Evolutionary conservation across 163 green algal genomes (phyloP).

Genomic region (Scenedesmus sp.): DNA sequence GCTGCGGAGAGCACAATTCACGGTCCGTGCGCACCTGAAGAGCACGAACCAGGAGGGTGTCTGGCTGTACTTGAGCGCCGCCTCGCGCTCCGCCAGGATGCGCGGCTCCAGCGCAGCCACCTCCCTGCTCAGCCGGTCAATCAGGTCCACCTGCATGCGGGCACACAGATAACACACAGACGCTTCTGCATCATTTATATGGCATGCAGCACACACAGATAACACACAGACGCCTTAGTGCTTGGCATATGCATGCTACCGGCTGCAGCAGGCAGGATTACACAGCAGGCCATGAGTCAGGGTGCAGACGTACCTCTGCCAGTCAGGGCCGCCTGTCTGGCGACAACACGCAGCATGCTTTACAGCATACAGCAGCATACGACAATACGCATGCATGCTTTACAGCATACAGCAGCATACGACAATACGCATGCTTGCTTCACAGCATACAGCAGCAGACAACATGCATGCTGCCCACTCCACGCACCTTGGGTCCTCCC

Average conservation of each 20-base stretch:
- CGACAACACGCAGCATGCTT: neutral
- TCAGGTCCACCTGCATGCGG: constrained; percentile 41
- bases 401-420: neutral
- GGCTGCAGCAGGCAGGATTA: no score
- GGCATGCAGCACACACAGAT: no score
- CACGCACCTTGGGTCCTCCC: constrained; percentile 1
- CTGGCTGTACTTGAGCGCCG: constrained; percentile 33
- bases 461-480: neutral
- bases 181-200: no score
- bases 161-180: no score
- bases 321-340: neutral
- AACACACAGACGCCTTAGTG: no score
- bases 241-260: no score
- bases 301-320: no score
- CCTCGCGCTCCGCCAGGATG: constrained; percentile 35
- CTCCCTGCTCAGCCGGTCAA: constrained; percentile 31
- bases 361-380: neutral
- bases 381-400: neutral
- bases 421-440: neutral
- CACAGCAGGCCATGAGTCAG: no score
- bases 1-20: no score
- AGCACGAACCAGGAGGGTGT: constrained; percentile 54
- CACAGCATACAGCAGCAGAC: neutral
- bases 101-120: constrained; percentile 10
- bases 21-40: constrained; percentile 20